Base-by-base conservation (phyloP, 805 yeast genomes). In the Candida sakaeoensis region DNA sequence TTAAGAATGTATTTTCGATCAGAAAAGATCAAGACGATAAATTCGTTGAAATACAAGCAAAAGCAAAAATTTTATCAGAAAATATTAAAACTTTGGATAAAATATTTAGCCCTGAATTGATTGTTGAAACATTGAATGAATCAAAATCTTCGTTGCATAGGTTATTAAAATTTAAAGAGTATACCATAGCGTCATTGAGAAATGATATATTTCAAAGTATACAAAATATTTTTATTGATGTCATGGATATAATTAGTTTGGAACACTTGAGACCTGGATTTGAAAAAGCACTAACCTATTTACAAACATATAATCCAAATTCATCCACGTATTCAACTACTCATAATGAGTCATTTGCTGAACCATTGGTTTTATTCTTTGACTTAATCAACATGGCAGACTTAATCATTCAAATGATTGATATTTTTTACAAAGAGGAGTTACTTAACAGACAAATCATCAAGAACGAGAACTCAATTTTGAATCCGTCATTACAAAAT, bases 371-470 rank as follows among this genome's bases (percentile, higher is more conserved):
- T 0, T 78, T 85, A 33, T 91, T 93, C 51, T 84, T 95, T 13
- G 97, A 91, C 55, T 72, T 93, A 41, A 93, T 93, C 25, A 93
- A 90, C 51, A 81, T 87, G 44, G 97, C 96, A 4, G 99, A 91
- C 58, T 67, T 91, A 42, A 86, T 93, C 16, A 82, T 88, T 52
- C 97, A 91, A 57, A 87, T 91, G 95, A 65, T 90, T 32, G 89
- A 85, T 38, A 86, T 88, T 5, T 93, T 93, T 51, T 91, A 88
- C 62, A 84, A 85, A 50, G 90, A 86, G 56, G 98, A 91, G 56
- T 71, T 91, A 48, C 57, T 79, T 6, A 59, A 67, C 39, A 69
- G 74, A 27, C 65, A 69, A 32, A 71, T 87, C 16, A 78, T 88
- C 19, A 80, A 82, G 50, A 76, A 80, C 40, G 85, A 82, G 46